phyloP scores from a whole-genome alignment of 2,329 filamentous ascomycete genomes.

The Ramichloridium luteum region DNA sequence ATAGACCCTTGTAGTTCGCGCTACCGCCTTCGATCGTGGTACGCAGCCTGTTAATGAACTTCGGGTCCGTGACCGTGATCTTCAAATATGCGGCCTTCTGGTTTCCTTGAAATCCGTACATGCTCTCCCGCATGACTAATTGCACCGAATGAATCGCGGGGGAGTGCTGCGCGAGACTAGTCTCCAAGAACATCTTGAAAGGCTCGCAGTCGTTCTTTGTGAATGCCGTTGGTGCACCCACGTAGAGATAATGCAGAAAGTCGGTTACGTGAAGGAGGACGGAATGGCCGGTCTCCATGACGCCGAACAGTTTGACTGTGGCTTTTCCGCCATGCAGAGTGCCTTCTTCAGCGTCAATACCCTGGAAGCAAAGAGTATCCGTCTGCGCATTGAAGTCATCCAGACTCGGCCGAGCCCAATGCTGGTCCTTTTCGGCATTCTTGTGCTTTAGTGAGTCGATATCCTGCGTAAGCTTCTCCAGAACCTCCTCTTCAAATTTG shows the following conservation, averaged over 20 bases:
- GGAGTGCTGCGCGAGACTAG: slow-evolving; percentile 59
- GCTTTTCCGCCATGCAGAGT: slow-evolving; percentile 62
- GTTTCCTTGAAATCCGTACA: slow-evolving; percentile 91
- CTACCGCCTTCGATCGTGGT: slow-evolving; percentile 59
- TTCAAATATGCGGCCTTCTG: slow-evolving; percentile 84
- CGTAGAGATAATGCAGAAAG: slow-evolving; percentile 92
- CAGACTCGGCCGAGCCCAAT: slow-evolving; percentile 63
- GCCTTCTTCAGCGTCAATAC: slow-evolving; percentile 91
- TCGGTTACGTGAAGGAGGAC: slow-evolving; percentile 89
- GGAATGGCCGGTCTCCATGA: slow-evolving; percentile 77
- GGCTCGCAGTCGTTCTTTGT: slow-evolving; percentile 61
- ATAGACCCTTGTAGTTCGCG: slow-evolving; percentile 84
- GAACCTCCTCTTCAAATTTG: slow-evolving; percentile 81
- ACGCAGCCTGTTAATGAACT: slow-evolving; percentile 65
- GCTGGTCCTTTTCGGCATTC: slow-evolving; percentile 86
- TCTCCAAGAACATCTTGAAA: slow-evolving; percentile 72
- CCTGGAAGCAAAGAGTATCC: slow-evolving; percentile 76
- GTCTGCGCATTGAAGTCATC: slow-evolving; percentile 49
- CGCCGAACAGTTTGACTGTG: slow-evolving; percentile 84
- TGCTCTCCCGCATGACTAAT: slow-evolving; percentile 75
- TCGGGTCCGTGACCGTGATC: slow-evolving; percentile 84
- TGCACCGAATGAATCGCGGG: slow-evolving; percentile 68
- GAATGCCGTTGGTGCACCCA: slow-evolving; percentile 77
- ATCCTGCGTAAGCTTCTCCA: slow-evolving; percentile 93
- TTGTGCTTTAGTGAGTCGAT: slow-evolving; percentile 72